phyloP scores from a whole-genome alignment of 768 basidiomycete genomes.

The Udeniomyces megalosporus region DNA sequence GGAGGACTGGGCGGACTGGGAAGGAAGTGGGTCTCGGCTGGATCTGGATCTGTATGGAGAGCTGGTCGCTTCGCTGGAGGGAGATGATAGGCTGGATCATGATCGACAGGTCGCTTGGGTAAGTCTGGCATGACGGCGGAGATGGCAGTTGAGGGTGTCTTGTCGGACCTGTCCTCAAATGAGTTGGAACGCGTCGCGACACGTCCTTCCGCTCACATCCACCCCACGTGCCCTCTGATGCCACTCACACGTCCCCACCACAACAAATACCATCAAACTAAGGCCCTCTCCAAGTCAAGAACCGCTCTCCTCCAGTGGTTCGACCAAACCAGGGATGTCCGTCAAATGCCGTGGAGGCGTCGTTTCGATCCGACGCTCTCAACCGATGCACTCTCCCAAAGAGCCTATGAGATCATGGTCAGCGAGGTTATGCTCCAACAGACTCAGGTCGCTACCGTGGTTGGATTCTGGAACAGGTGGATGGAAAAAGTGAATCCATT shows the following conservation, averaged over 20 bases:
- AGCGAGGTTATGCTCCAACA: constrained; percentile 17
- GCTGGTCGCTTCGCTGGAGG: too few relatives aligned
- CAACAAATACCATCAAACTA: background rate
- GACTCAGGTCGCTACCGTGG: constrained; percentile 14
- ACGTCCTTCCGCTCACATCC: too few relatives aligned
- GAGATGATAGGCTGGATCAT: too few relatives aligned
- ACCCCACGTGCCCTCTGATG: too few relatives aligned
- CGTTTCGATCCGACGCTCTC: background rate
- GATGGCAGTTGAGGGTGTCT: too few relatives aligned
- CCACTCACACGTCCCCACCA: background rate
- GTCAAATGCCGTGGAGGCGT: constrained; percentile 7
- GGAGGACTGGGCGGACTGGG: too few relatives aligned
- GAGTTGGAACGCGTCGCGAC: too few relatives aligned
- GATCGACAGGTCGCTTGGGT: too few relatives aligned
- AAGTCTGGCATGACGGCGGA: too few relatives aligned
- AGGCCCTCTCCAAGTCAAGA: background rate
- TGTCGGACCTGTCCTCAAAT: too few relatives aligned
- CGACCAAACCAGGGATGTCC: background rate
- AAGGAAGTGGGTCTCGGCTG: too few relatives aligned
- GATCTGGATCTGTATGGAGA: too few relatives aligned
- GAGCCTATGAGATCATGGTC: constrained; percentile 15
- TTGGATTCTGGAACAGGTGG: constrained; percentile 13
- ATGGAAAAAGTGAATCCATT: constrained; percentile 3
- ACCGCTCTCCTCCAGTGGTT: constrained; percentile 10
- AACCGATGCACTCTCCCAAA: background rate